Conservation (phyloP, 306 rosid species). For the Morella rubra region DNA sequence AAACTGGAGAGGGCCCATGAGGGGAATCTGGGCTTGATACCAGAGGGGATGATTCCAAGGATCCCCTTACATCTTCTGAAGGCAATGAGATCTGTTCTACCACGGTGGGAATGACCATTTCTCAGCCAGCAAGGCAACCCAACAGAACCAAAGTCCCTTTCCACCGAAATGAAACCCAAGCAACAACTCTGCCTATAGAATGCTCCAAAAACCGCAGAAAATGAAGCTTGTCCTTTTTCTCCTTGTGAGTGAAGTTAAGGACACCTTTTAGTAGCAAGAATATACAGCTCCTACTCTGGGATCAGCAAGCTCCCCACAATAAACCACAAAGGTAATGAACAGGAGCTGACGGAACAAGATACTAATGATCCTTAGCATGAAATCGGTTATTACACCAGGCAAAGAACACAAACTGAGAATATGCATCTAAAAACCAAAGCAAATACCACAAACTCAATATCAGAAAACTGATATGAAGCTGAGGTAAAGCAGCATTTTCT, state of each 20-base stretch:
- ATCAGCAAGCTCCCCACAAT: not conserved
- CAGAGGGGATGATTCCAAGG: slow-evolving; percentile 44
- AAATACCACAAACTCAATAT: slow-evolving; percentile 3
- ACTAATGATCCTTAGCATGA: not conserved
- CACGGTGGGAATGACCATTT: slow-evolving; percentile 51
- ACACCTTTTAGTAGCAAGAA: not conserved
- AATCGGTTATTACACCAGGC: not conserved
- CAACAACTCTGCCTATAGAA: not conserved
- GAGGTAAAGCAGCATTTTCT: not conserved
- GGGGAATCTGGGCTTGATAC: slow-evolving; percentile 52
- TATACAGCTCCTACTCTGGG: not conserved
- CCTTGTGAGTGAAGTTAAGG: not conserved
- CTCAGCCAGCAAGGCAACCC: slow-evolving; percentile 25
- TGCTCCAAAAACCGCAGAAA: slow-evolving; percentile 13
- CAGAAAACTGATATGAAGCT: not conserved
- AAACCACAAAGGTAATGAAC: not conserved
- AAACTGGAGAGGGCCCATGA: slow-evolving; percentile 36
- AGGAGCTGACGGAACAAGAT: slow-evolving; percentile 7
- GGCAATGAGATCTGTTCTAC: slow-evolving; percentile 52
- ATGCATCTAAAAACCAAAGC: not conserved
- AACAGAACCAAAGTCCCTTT: slow-evolving; percentile 8
- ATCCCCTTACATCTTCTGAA: slow-evolving; percentile 40
- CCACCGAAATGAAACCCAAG: slow-evolving; percentile 7
- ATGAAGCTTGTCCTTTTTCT: not conserved
- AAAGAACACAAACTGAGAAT: not conserved